Percentiles rank a stretch among this genome's conserved stretches.
Evolutionary conservation across 1,284 basidiomycete species (phyloP).

Genomic region (Cryptococcus neoformans): DNA sequence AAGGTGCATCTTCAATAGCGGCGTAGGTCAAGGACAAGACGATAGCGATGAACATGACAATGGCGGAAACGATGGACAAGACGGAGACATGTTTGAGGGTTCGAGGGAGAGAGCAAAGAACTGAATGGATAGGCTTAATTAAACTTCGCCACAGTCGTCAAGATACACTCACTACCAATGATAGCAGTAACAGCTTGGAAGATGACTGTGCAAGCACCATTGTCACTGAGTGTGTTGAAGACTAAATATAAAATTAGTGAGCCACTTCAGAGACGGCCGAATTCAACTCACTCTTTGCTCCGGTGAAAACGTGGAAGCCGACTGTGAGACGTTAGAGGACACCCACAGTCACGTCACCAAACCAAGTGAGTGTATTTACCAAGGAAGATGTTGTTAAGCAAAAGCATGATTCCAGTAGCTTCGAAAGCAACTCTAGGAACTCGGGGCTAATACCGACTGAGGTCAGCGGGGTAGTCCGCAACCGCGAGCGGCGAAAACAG

Average conservation of each 20-base stretch:
- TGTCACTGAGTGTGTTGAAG: constrained; percentile 60
- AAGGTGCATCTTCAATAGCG: constrained; percentile 53
- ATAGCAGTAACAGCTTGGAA: constrained; percentile 56
- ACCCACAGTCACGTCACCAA: not conserved
- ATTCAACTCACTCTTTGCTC: constrained; percentile 30
- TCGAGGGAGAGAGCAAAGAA: constrained; percentile 57
- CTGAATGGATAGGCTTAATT: constrained; percentile 36
- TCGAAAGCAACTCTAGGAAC: constrained; percentile 36
- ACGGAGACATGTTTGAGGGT: constrained; percentile 56
- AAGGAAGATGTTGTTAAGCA: constrained; percentile 42
- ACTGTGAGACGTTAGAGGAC: constrained; percentile 14
- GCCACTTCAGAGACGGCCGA: not conserved
- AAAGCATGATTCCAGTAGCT: constrained; percentile 34
- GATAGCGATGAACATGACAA: constrained; percentile 60
- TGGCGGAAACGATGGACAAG: constrained; percentile 50
- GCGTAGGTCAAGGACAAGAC: constrained; percentile 57
- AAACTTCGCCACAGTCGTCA: not conserved
- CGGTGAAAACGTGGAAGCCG: constrained; percentile 50
- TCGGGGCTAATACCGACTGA: constrained; percentile 6
- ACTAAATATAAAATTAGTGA: constrained; percentile 17
- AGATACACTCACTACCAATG: constrained; percentile 33
- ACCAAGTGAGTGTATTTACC: not conserved
- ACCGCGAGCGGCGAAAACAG: not conserved
- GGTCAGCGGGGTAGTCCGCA: not conserved
- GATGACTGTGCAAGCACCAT: constrained; percentile 57